Conservation (phyloP, 306 rosid species). For the Hylodesmum podocarpum region DNA sequence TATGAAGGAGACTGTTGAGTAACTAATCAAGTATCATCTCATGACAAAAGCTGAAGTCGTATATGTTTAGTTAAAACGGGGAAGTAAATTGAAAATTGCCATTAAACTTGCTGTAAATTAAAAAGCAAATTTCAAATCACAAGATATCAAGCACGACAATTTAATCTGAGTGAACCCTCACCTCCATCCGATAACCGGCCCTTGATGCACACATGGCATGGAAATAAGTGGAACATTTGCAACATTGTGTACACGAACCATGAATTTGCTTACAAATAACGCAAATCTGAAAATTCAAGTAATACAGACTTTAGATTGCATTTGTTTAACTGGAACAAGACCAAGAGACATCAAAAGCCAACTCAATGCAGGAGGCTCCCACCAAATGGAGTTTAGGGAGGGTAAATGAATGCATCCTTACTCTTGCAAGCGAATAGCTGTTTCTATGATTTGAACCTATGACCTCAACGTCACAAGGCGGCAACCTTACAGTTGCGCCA, state of each 20-base stretch:
- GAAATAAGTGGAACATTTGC: conserved; percentile 98
- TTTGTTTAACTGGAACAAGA: conserved; percentile 21
- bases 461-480: background rate
- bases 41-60: background rate
- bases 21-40: conserved; percentile 6
- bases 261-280: conserved; percentile 98
- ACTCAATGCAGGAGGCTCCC: background rate
- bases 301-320: conserved; percentile 24
- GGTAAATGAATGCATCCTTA: background rate
- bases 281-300: conserved; percentile 77
- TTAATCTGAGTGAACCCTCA: conserved; percentile 37
- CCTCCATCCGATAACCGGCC: conserved; percentile 99
- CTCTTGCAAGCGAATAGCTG: background rate
- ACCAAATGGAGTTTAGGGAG: background rate
- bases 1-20: conserved; percentile 3
- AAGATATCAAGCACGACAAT: conserved; percentile 11
- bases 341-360: background rate
- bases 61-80: conserved; percentile 1
- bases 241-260: conserved; percentile 97
- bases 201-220: conserved; percentile 99
- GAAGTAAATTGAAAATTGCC: conserved; percentile 18
- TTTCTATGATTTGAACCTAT: background rate
- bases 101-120: background rate
- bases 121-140: conserved; percentile 1
- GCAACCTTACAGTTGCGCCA: background rate